phyloP scores from a whole-genome alignment of 2,329 filamentous ascomycete species.

The Tricladium varicosporioides region DNA sequence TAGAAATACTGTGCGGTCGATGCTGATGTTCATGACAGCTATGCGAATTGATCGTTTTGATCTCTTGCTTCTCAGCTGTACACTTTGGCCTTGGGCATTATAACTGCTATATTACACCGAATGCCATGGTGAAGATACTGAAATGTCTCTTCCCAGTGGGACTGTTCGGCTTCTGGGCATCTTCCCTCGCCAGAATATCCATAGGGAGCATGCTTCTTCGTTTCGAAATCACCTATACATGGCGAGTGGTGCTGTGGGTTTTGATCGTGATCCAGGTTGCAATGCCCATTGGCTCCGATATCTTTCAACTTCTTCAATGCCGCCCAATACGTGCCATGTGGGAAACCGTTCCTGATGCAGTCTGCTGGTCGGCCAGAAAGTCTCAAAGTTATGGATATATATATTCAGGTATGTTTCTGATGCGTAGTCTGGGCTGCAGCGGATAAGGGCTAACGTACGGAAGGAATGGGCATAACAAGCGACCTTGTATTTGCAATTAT shows the following conservation, averaged over 20 bases:
- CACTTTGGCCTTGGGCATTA: neutral
- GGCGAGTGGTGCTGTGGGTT: conserved; percentile 1
- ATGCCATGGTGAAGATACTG: neutral
- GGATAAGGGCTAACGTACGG: neutral
- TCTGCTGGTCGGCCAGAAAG: neutral
- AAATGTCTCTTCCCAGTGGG: neutral
- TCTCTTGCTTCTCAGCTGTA: neutral
- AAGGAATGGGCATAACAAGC: neutral
- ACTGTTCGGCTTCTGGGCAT: neutral
- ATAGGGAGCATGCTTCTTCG: conserved; percentile 3
- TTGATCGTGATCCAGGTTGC: neutral
- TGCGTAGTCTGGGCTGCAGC: neutral
- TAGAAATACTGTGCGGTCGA: neutral
- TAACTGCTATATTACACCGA: neutral
- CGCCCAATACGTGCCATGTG: neutral
- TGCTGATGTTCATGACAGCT: neutral
- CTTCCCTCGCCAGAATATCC: conserved; percentile 1
- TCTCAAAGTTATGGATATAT: neutral
- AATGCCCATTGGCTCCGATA: neutral
- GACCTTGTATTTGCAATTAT: neutral
- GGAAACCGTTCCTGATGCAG: neutral
- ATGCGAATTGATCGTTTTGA: neutral
- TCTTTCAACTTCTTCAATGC: conserved; percentile 3
- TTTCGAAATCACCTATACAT: neutral
- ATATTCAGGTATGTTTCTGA: neutral